phyloP scores from a whole-genome alignment of 164 flowering plant species.

The Vitis riparia region DNA sequence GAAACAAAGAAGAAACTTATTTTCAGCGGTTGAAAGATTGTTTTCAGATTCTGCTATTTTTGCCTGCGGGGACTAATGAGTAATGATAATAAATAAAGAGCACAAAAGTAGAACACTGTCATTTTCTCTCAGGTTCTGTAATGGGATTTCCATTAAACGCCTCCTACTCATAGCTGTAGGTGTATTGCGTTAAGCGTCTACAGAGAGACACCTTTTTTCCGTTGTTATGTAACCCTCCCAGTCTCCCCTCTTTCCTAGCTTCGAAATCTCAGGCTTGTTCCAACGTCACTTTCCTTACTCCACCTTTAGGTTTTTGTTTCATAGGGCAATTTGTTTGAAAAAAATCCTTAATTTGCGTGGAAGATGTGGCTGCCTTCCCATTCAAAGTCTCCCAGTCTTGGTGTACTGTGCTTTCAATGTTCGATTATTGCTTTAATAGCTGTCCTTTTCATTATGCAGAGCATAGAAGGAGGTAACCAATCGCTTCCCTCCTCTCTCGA shows the following conservation, averaged over 20 bases:
- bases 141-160: background rate
- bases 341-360: constrained; percentile 2
- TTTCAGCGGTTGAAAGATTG: too few relatives aligned
- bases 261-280: too few relatives aligned
- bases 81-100: background rate
- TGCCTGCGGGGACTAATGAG: too few relatives aligned
- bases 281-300: background rate
- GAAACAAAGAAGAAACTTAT: too few relatives aligned
- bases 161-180: too few relatives aligned
- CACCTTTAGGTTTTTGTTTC: too few relatives aligned
- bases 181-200: background rate
- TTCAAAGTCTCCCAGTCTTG: too few relatives aligned
- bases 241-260: background rate
- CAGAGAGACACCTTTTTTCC: background rate
- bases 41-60: background rate
- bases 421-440: constrained; percentile 7
- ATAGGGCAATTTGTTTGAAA: background rate
- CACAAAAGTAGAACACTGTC: constrained; percentile 1
- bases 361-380: background rate
- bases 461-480: background rate
- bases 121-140: constrained; percentile 15
- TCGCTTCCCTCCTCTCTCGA: background rate
- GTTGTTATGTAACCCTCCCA: background rate
- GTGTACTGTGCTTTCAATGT: background rate
- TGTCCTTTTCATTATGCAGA: constrained; percentile 13